phyloP scores from a whole-genome alignment of 176 grass and related monocot species.

The Oryza longistaminata region DNA sequence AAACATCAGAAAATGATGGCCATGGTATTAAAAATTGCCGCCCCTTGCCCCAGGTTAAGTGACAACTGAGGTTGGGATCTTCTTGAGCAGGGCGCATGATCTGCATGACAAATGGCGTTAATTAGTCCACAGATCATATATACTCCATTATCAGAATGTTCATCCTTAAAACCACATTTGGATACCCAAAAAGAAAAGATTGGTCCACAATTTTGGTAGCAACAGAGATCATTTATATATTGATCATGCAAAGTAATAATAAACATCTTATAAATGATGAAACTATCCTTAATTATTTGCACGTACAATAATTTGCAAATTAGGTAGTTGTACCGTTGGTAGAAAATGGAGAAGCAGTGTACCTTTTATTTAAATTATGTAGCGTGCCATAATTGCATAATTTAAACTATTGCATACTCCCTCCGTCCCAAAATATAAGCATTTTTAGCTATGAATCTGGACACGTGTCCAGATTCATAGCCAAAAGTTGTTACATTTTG shows the following conservation, averaged over 20 bases:
- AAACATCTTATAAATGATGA: neutral
- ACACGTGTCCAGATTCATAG: no score
- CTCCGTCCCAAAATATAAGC: no score
- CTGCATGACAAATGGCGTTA: neutral
- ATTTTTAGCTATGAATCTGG: no score
- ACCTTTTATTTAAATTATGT: slow-evolving; percentile 2
- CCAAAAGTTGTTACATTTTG: no score
- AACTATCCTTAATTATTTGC: neutral
- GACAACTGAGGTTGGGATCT: slow-evolving; percentile 16
- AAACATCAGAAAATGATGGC: slow-evolving; percentile 13
- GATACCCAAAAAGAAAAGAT: neutral
- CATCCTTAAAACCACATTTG: neutral
- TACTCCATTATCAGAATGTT: neutral
- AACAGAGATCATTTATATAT: neutral
- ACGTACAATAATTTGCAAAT: neutral
- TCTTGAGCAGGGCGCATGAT: neutral
- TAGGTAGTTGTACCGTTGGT: neutral
- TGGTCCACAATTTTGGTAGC: neutral
- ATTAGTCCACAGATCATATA: neutral
- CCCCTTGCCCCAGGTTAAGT: slow-evolving; percentile 49
- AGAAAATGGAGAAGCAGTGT: neutral
- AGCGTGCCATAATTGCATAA: slow-evolving; percentile 1
- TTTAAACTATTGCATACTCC: neutral
- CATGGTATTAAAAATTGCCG: slow-evolving; percentile 10
- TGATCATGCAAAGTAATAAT: neutral